Percentiles rank a stretch among this genome's conserved stretches.
Evolutionary conservation across 495 filamentous ascomycete genomes (phyloP).

Genomic region (Lichenothelia convexa): DNA sequence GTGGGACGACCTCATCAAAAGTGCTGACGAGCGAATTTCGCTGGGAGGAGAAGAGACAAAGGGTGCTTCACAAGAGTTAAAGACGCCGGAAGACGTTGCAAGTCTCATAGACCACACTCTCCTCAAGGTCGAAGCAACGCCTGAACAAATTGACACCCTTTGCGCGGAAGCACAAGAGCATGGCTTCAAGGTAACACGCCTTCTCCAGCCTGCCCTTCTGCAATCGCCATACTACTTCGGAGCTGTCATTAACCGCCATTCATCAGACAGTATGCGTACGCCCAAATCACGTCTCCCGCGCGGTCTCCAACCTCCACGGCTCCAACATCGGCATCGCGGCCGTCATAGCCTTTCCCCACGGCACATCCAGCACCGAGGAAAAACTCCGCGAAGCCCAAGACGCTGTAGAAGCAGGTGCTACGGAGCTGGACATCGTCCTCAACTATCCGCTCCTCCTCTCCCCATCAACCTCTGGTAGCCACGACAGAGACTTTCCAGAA

Average conservation of each 20-base stretch:
- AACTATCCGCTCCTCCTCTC: conserved; percentile 36
- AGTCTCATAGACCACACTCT: conserved; percentile 47
- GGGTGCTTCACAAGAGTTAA: conserved; percentile 1
- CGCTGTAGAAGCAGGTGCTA: conserved; percentile 39
- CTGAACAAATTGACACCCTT: conserved; percentile 37
- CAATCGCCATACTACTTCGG: background rate
- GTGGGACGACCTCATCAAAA: conserved; percentile 14
- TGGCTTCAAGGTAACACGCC: conserved; percentile 32
- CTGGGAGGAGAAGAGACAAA: conserved; percentile 3
- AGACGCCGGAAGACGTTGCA: conserved; percentile 10
- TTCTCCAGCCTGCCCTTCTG: background rate
- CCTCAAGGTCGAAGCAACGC: conserved; percentile 34
- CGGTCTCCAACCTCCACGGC: conserved; percentile 32
- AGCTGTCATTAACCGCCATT: conserved; percentile 4
- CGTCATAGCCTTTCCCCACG: conserved; percentile 52
- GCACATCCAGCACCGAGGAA: conserved; percentile 31
- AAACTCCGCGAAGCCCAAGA: conserved; percentile 37
- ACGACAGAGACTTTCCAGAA: too few species aligned
- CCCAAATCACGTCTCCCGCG: conserved; percentile 31
- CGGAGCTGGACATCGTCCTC: conserved; percentile 51
- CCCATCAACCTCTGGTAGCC: conserved; percentile 12
- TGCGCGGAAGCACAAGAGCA: conserved; percentile 42
- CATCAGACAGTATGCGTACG: conserved; percentile 39
- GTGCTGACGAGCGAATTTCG: conserved; percentile 8
- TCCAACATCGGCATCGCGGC: conserved; percentile 35